Conservation (phyloP, 352 stramenopile species). For the Phytopythium litorale region DNA sequence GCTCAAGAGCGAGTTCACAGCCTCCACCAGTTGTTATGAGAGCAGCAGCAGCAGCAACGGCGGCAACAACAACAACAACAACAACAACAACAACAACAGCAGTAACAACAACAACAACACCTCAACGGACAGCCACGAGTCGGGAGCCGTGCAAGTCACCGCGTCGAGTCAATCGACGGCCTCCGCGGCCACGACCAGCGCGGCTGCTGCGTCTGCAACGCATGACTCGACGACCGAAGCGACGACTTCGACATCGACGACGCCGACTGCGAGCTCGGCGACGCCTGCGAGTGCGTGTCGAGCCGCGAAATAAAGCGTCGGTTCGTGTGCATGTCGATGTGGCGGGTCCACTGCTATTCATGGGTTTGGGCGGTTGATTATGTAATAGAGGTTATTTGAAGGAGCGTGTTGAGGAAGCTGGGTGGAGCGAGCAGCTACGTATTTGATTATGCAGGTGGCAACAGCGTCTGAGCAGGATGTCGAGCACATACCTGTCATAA, state of each 20-base stretch:
- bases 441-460: background rate
- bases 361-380: background rate
- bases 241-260: background rate
- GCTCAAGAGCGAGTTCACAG: constrained; percentile 39
- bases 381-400: background rate
- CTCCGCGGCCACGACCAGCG: background rate
- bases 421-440: background rate
- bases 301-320: background rate
- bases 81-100: background rate
- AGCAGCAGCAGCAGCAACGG: background rate
- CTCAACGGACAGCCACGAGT: background rate
- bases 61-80: background rate
- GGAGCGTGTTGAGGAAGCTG: background rate
- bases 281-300: background rate
- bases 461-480: background rate
- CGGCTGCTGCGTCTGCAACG: background rate
- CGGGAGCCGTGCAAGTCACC: background rate
- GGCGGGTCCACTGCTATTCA: background rate
- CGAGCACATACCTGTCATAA: background rate
- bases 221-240: background rate
- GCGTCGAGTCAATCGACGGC: no score
- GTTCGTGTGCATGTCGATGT: background rate
- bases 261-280: background rate
- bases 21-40: background rate
- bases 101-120: background rate